These are phyloP conservation scores for Tanacetum coccineum DNA, from an alignment of 129 eudicot species.

Conservation along the genomic window DNA sequence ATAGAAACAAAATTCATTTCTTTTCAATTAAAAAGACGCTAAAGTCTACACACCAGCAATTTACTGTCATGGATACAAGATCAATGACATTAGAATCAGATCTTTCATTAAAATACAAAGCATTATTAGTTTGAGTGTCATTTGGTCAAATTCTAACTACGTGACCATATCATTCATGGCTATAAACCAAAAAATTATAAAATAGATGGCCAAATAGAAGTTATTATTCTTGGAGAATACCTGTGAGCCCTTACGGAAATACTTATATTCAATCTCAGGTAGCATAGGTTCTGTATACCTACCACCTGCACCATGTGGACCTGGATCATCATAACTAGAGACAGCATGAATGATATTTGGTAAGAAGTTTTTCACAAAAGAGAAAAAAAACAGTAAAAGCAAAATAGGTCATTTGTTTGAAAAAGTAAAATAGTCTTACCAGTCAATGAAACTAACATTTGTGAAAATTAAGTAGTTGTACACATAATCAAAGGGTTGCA, in stretches of 20 bases:
- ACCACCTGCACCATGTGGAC: conserved; percentile 62
- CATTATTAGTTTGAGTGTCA: too few relatives aligned
- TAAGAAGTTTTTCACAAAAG: conserved; percentile 3
- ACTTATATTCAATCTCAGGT: conserved; percentile 52
- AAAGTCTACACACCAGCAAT: not conserved
- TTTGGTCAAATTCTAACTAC: too few relatives aligned
- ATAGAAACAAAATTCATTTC: conserved; percentile 1
- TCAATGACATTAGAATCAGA: not conserved
- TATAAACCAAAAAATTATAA: not conserved
- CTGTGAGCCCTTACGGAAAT: conserved; percentile 70
- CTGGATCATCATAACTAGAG: conserved; percentile 60
- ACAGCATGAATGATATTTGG: conserved; percentile 14
- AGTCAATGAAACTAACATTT: conserved; percentile 58
- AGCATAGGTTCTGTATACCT: conserved; percentile 66
- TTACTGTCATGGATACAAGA: conserved; percentile 1
- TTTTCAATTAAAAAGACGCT: not conserved
- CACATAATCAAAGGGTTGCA: conserved; percentile 58
- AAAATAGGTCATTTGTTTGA: conserved; percentile 1
- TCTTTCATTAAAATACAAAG: too few relatives aligned
- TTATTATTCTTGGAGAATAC: conserved; percentile 30
- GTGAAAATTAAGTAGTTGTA: conserved; percentile 61
- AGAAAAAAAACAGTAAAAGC: not conserved
- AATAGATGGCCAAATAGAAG: not conserved
- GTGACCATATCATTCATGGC: too few relatives aligned
- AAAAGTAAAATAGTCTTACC: conserved; percentile 37